phyloP scores from a whole-genome alignment of 352 stramenopile genomes.

The Pythium pyrilobum region DNA sequence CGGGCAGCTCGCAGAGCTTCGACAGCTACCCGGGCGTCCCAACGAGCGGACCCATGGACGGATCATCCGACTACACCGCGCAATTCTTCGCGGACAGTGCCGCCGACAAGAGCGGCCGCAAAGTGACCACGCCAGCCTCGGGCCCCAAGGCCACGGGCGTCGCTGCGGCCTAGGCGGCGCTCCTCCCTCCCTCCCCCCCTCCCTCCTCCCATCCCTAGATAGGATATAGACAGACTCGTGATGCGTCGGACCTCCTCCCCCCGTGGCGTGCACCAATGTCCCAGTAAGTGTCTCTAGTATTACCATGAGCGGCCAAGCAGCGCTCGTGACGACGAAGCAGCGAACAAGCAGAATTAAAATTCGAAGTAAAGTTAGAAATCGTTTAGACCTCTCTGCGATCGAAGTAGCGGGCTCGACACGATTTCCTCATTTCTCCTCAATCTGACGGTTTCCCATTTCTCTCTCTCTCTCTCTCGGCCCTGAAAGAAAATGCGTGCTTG shows the following conservation, averaged over 20 bases:
- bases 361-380: constrained; percentile 11
- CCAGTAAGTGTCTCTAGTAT: constrained; percentile 11
- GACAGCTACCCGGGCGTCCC: constrained; percentile 29
- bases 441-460: too few relatives aligned
- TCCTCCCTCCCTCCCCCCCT: background rate
- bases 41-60: constrained; percentile 19
- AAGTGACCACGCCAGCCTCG: constrained; percentile 16
- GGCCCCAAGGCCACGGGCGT: constrained; percentile 11
- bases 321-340: constrained; percentile 4
- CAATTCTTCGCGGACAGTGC: constrained; percentile 59
- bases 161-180: constrained; percentile 6
- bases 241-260: background rate
- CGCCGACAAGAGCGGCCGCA: constrained; percentile 35
- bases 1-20: constrained; percentile 19
- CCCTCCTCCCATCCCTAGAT: constrained; percentile 7
- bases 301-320: constrained; percentile 1
- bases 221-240: constrained; percentile 12
- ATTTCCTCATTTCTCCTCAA: too few relatives aligned
- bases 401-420: background rate
- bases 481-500: too few relatives aligned
- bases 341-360: constrained; percentile 6
- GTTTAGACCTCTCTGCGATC: constrained; percentile 13
- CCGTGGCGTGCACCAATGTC: background rate
- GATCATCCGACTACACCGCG: constrained; percentile 45
- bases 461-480: too few relatives aligned